phyloP scores from a whole-genome alignment of 345 rosid genomes.

The Zanthoxylum bungeanum region DNA sequence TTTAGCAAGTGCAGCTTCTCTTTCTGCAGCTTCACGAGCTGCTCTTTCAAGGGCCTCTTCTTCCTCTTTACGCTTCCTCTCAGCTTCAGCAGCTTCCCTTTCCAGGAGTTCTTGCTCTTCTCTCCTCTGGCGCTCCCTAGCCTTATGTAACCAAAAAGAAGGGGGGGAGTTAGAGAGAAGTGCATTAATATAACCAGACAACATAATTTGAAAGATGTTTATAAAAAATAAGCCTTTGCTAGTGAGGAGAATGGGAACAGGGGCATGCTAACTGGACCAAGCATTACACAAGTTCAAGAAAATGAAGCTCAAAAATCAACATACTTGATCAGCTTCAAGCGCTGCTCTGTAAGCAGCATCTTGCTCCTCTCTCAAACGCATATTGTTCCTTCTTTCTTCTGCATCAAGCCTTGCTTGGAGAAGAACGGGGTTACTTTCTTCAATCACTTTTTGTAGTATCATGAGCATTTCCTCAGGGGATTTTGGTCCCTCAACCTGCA shows the following conservation, averaged over 20 bases:
- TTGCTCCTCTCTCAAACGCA: constrained; percentile 92
- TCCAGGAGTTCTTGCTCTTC: constrained; percentile 83
- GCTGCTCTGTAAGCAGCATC: constrained; percentile 98
- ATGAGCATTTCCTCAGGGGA: constrained; percentile 76
- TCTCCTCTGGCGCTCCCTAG: constrained; percentile 78
- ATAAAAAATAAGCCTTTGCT: not conserved
- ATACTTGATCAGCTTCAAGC: constrained; percentile 98
- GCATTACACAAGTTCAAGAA: not conserved
- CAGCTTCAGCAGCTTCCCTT: constrained; percentile 95
- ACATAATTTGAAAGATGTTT: not conserved
- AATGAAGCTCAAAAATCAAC: constrained; percentile 7
- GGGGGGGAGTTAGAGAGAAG: not conserved
- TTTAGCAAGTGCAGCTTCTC: constrained; percentile 72
- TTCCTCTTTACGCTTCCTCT: constrained; percentile 80
- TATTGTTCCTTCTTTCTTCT: constrained; percentile 83
- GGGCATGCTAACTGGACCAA: not conserved
- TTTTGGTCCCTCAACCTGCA: constrained; percentile 90
- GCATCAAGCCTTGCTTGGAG: constrained; percentile 87
- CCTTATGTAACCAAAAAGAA: constrained; percentile 32
- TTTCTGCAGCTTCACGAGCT: constrained; percentile 84
- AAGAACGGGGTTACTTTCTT: constrained; percentile 89
- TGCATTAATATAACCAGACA: not conserved
- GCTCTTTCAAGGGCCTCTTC: constrained; percentile 87
- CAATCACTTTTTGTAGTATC: constrained; percentile 80
- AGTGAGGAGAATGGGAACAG: not conserved